Evolutionary conservation across 371 early-diverging fungal genomes (phyloP), one percentile per base, ranked within the genome.

Genomic region (Mortierella polycephala): DNA sequence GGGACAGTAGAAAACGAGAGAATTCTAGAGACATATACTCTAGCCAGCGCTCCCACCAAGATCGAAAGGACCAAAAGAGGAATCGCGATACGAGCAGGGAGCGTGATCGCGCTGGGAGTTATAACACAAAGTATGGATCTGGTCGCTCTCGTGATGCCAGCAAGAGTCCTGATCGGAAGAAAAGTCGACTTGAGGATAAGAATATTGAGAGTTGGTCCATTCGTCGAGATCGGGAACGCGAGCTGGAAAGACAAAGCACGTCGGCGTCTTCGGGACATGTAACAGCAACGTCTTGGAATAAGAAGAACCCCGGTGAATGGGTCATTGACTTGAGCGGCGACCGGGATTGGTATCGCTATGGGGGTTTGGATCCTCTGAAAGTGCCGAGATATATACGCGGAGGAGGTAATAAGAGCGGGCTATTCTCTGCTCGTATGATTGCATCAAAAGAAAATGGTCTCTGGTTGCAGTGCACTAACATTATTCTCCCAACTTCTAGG

Each of bases 271-370:
- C 44, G 21, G 63, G 47, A 61, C 21, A 30, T 21, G 9, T 5
- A 50, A 14, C 51, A 41, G 14, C n/a, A 42, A 18, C 10, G 20
- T 7, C 39, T 37, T 45, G 11, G 58, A 60, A 66, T 21, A 67
- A 66, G 12, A 45, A 76, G n/a, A 66, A 77, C 46, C 65, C 71
- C 14, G 77, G 77, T 14, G 57, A 64, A 20, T 77, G 71, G 77
- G 39, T 71, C 23, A 56, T 77, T 41, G 77, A 71, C 53, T 57
- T 71, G n/a, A 51, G 54, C 45, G 89, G 89, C 7, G 89, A 89
- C 56, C 30, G 53, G 5, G 81, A 85, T 49, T 72, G 75, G 30
- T 39, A 83, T 1, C 66, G 57, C 1, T 89, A 86, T 59, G 87
- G 86, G 8, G 69, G 75, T 3, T 66, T 80, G 10, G 67, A 84